Percentiles rank a stretch among this genome's conserved stretches.
These are phyloP conservation scores for Diaporthe vexans DNA, from an alignment of 2,329 filamentous ascomycete species.

Conservation along the genomic window DNA sequence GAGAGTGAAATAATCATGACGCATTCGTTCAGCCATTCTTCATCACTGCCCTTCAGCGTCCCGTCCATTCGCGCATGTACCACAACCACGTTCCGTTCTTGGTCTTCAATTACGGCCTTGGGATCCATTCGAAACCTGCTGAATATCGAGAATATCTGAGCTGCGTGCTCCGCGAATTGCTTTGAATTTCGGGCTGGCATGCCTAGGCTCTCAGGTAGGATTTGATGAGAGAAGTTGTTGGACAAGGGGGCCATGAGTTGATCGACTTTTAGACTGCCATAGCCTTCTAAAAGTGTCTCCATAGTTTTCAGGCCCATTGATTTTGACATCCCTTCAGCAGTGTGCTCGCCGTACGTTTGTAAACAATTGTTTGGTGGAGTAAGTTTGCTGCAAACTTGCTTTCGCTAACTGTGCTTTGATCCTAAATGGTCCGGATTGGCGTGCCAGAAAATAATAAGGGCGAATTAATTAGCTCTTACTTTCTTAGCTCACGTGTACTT, in stretches of 20 bases:
- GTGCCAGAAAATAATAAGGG: no score
- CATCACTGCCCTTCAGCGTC: neutral
- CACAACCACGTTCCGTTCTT: neutral
- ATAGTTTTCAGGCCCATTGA: neutral
- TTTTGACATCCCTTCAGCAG: neutral
- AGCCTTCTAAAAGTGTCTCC: neutral
- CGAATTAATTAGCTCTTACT: no score
- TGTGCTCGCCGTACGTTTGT: no score
- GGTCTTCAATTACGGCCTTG: neutral
- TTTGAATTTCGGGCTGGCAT: neutral
- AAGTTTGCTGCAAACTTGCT: no score
- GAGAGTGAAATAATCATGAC: neutral
- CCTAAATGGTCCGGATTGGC: no score
- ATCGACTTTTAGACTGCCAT: neutral
- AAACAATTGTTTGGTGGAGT: no score
- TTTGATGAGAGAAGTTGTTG: neutral
- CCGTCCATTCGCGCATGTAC: conserved; percentile 6
- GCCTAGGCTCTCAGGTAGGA: conserved; percentile 1
- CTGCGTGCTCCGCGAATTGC: neutral
- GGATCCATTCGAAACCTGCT: neutral
- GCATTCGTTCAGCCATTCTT: conserved; percentile 4
- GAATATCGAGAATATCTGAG: neutral
- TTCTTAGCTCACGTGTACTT: no score
- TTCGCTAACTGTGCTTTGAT: no score
- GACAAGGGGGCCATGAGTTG: neutral